These are phyloP conservation scores for Rutstroemia sp. DNA, from an alignment of 2,329 filamentous ascomycete genomes.

Conservation along the genomic window DNA sequence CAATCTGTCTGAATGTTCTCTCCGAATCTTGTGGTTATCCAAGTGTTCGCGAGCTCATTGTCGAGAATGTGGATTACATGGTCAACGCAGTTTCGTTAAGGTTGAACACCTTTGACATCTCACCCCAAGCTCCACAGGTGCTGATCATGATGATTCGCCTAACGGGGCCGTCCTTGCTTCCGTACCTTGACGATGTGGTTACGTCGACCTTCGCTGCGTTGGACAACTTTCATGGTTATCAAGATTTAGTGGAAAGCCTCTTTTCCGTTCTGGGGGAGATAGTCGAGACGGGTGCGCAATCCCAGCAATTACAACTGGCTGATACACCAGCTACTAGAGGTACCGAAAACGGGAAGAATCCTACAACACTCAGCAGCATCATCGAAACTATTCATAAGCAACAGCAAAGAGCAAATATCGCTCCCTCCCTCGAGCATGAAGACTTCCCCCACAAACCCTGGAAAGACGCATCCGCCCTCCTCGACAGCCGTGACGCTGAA, in stretches of 20 bases:
- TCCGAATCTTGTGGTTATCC: constrained; percentile 67
- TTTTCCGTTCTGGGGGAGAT: constrained; percentile 79
- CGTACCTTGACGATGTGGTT: constrained; percentile 86
- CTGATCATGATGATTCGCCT: constrained; percentile 90
- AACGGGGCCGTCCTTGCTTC: constrained; percentile 72
- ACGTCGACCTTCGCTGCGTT: constrained; percentile 85
- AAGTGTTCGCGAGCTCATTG: constrained; percentile 69
- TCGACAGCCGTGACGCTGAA: constrained; percentile 23
- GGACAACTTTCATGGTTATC: constrained; percentile 94
- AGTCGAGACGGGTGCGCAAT: constrained; percentile 70
- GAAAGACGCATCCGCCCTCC: constrained; percentile 32
- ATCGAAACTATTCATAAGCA: constrained; percentile 50
- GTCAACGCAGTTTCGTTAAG: constrained; percentile 86
- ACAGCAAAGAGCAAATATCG: constrained; percentile 20
- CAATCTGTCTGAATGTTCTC: constrained; percentile 75
- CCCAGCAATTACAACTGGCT: constrained; percentile 37
- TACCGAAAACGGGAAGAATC: constrained; percentile 36
- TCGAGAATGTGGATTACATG: constrained; percentile 93
- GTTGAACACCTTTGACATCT: constrained; percentile 86
- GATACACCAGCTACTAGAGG: constrained; percentile 27
- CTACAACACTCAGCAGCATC: constrained; percentile 38
- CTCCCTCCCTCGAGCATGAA: constrained; percentile 12
- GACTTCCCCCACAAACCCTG: constrained; percentile 29
- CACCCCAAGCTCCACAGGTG: constrained; percentile 83
- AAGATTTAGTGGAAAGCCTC: constrained; percentile 73